Conservation (phyloP, 202 grass and related monocot species). For the Zoysia matrella region DNA sequence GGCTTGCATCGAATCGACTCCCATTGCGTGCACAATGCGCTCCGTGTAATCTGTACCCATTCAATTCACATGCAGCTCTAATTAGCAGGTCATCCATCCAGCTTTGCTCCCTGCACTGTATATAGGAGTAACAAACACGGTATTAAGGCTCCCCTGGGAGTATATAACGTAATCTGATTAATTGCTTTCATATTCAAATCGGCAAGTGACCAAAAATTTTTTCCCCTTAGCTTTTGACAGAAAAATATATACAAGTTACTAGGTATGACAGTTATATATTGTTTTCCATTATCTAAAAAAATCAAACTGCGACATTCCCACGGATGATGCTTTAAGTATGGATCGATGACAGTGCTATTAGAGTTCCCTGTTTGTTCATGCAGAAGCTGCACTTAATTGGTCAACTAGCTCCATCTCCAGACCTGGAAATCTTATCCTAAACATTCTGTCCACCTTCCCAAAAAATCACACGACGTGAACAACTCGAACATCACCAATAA, state of each 20-base stretch:
- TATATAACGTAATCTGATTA: too few species aligned
- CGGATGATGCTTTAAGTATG: background rate
- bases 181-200: too few species aligned
- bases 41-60: too few species aligned
- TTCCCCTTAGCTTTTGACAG: too few species aligned
- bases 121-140: background rate
- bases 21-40: too few species aligned
- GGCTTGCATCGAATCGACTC: too few species aligned
- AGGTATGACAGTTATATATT: background rate
- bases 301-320: constrained; percentile 1
- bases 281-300: too few species aligned
- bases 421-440: constrained; percentile 10
- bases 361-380: constrained; percentile 9
- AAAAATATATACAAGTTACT: background rate
- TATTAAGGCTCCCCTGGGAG: too few species aligned
- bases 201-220: too few species aligned
- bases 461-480: background rate
- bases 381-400: background rate
- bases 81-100: too few species aligned
- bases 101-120: too few species aligned
- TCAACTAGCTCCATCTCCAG: background rate
- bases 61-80: too few species aligned
- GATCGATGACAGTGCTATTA: background rate
- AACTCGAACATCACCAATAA: constrained; percentile 4
- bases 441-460: background rate